Evolutionary conservation across 2,329 filamentous ascomycete species (phyloP).

Genomic region (Neoarthrinium moseri): DNA sequence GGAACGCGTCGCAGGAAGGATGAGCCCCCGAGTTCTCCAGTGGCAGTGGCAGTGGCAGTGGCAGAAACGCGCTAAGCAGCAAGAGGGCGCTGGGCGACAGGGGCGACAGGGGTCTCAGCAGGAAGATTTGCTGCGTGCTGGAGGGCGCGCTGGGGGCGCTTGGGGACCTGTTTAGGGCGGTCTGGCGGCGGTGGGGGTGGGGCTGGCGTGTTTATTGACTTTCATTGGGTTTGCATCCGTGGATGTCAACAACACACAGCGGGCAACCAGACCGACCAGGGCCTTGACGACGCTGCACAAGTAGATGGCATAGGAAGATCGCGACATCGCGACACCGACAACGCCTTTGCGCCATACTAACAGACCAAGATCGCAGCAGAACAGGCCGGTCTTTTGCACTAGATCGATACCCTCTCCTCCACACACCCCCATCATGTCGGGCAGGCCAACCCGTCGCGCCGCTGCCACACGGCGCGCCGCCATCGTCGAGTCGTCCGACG

Average conservation of each 20-base stretch:
- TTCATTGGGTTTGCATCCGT: too few species aligned
- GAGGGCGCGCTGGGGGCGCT: too few species aligned
- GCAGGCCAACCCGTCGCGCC: constrained; percentile 41
- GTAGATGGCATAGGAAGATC: not conserved
- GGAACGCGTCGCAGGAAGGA: too few species aligned
- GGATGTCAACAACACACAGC: not conserved
- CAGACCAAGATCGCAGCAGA: constrained; percentile 2
- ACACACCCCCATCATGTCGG: constrained; percentile 20
- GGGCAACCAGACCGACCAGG: constrained; percentile 1
- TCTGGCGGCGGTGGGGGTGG: not conserved
- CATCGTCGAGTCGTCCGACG: constrained; percentile 79
- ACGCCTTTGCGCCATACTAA: not conserved
- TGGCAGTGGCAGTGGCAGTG: too few species aligned
- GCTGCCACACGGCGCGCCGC: constrained; percentile 64
- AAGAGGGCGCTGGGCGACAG: too few species aligned
- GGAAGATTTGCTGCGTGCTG: too few species aligned
- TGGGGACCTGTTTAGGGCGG: not conserved
- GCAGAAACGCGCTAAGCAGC: too few species aligned
- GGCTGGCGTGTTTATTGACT: constrained; percentile 10
- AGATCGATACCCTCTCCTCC: not conserved
- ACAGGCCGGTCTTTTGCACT: not conserved
- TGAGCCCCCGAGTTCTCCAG: too few species aligned
- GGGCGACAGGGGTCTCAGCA: too few species aligned
- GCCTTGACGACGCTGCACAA: not conserved
- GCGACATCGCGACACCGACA: not conserved